These are phyloP conservation scores for Hippophae tibetana DNA, from an alignment of 306 rosid species.

Conservation along the genomic window DNA sequence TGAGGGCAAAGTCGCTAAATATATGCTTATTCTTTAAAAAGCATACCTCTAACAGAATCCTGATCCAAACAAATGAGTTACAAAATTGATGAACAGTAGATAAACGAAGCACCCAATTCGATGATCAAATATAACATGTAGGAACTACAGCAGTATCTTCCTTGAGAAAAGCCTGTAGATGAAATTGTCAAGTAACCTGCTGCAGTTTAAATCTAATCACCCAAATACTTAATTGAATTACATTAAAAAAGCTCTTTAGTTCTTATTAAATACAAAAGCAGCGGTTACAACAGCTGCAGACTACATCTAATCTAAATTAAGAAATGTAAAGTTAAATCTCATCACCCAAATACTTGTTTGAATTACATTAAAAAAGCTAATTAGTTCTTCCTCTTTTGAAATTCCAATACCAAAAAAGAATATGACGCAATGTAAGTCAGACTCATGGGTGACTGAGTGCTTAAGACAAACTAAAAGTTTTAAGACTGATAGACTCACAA, in stretches of 20 bases:
- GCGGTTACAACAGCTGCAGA: slow-evolving; percentile 11
- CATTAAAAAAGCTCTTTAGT: slow-evolving; percentile 15
- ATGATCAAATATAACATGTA: slow-evolving; percentile 95
- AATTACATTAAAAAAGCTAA: too few relatives aligned
- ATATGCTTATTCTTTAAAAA: slow-evolving; percentile 81
- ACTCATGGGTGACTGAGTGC: too few relatives aligned
- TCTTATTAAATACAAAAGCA: slow-evolving; percentile 20
- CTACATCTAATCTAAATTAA: too few relatives aligned
- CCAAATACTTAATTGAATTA: slow-evolving; percentile 28
- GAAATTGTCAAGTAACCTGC: slow-evolving; percentile 87
- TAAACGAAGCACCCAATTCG: slow-evolving; percentile 88
- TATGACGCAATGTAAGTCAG: too few relatives aligned
- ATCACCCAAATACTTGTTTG: too few relatives aligned
- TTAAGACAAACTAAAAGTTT: too few relatives aligned
- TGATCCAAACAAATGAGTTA: slow-evolving; percentile 94
- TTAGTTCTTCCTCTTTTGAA: not conserved
- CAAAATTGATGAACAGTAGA: slow-evolving; percentile 98
- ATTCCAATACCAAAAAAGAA: not conserved
- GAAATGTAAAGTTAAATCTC: too few relatives aligned
- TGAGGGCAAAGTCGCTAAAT: slow-evolving; percentile 54
- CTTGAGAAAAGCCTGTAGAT: slow-evolving; percentile 96
- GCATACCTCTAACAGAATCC: slow-evolving; percentile 98
- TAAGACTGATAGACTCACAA: too few relatives aligned
- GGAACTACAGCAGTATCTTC: slow-evolving; percentile 92
- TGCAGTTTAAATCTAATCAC: slow-evolving; percentile 72